Percentiles rank a stretch among this genome's conserved stretches.
These are phyloP conservation scores for Sambucus nigra DNA, from an alignment of 129 eudicot species.

Conservation along the genomic window DNA sequence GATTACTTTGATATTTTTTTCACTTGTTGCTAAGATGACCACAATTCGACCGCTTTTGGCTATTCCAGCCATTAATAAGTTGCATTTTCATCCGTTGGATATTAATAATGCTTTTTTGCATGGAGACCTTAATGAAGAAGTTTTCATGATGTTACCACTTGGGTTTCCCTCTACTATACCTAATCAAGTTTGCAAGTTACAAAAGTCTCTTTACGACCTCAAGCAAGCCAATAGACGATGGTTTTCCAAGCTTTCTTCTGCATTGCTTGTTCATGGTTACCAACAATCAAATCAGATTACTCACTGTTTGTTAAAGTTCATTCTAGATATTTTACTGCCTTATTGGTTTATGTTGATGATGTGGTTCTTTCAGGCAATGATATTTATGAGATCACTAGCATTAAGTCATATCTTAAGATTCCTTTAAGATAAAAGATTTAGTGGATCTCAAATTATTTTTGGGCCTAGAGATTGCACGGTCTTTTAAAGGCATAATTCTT, in stretches of 20 bases:
- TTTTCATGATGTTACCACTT: no score
- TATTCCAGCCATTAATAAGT: no score
- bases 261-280: neutral
- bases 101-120: no score
- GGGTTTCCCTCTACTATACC: no score
- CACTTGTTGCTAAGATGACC: no score
- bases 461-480: neutral
- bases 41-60: no score
- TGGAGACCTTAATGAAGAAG: no score
- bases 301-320: neutral
- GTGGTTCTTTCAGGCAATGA: neutral
- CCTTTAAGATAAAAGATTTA: conserved; percentile 5
- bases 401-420: neutral
- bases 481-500: neutral
- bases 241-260: neutral
- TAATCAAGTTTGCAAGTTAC: neutral
- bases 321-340: neutral
- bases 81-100: no score
- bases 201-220: conserved; percentile 3
- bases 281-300: neutral
- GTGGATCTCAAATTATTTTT: conserved; percentile 3
- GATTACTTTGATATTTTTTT: no score
- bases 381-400: neutral
- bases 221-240: neutral
- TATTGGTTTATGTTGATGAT: conserved; percentile 2